Evolutionary conservation across 2,329 filamentous ascomycete species (phyloP), one percentile per base, ranked within the genome.

Genomic region (Cladosporium sp.): DNA sequence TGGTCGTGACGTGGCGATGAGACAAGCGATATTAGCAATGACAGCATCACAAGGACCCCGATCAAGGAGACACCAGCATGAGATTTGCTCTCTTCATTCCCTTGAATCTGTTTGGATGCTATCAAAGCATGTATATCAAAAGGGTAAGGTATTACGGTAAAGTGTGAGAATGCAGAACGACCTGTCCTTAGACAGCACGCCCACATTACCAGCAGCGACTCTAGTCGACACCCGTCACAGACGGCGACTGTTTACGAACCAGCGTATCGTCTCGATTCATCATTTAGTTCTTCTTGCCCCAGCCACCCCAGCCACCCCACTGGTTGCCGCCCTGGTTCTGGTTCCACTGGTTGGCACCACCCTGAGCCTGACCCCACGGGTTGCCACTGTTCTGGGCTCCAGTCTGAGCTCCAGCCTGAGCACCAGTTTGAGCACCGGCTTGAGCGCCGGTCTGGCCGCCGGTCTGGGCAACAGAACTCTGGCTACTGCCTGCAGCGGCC

Each of bases 261-360:
- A 37, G 52, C 52, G 15, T 32, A n/a, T 35, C 13, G 9, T 24
- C 17, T 9, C 15, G 12, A 19, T 8, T 2, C 24, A 37, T 20
- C 6, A 19, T 32, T 22, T 47, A 55, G 40, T 47, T 55, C 52
- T 55, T 55, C 52, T 37, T 55, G 22, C 52, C 52, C 52, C 52
- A 55, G 9, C 52, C 32, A 17, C 52, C 34, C 52, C 52, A 55
- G 25, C 24, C 19, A 12, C 50, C 40, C 19, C 40, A 24, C 39
- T 28, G 19, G 22, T 44, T 44, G 40, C 40, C 20, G 15, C 40
- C 48, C 50, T 53, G 50, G 19, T 12, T 19, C 37, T 53, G 50
- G 19, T 28, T 28, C 40, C 40, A 44, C 40, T 44, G 40, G 40
- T 44, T 44, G 40, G 20, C 24, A 22, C 13, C 22, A 17, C 34